phyloP scores from a whole-genome alignment of 148 eudicot genomes.

The Fallopia convolvulus region DNA sequence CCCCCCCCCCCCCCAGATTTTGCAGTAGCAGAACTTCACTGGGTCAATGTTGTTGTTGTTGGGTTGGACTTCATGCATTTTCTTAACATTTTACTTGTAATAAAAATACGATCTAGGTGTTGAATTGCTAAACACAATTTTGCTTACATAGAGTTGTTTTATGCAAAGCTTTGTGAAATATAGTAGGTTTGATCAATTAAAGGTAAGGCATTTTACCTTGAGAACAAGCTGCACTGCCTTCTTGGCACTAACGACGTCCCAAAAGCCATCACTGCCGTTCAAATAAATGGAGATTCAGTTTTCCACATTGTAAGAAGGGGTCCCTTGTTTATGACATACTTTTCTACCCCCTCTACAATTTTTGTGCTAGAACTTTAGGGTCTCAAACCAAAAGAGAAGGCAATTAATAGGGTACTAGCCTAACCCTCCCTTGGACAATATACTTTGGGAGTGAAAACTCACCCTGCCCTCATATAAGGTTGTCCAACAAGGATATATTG shows the following conservation, averaged over 20 bases:
- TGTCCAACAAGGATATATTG: neutral
- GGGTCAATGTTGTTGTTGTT: too few species aligned
- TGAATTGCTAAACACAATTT: neutral
- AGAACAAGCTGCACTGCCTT: constrained; percentile 73
- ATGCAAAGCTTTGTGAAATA: neutral
- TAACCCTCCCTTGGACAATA: neutral
- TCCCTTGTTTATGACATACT: neutral
- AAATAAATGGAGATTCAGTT: neutral
- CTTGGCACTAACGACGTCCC: constrained; percentile 85
- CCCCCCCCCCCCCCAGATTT: too few species aligned
- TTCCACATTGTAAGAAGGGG: neutral
- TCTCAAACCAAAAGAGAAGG: neutral
- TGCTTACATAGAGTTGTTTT: neutral
- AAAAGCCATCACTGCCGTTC: constrained; percentile 80
- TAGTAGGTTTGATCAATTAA: neutral
- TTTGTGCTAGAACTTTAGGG: neutral
- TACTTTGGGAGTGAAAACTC: constrained; percentile 10
- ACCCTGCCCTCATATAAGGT: constrained; percentile 56
- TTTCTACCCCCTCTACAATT: neutral
- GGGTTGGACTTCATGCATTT: neutral
- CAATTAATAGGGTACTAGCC: neutral
- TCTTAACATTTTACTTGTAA: neutral
- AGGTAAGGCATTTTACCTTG: constrained; percentile 37
- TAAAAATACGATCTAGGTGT: neutral
- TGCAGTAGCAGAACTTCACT: too few species aligned